phyloP scores from a whole-genome alignment of 768 basidiomycete species.

The Trametes villosa region DNA sequence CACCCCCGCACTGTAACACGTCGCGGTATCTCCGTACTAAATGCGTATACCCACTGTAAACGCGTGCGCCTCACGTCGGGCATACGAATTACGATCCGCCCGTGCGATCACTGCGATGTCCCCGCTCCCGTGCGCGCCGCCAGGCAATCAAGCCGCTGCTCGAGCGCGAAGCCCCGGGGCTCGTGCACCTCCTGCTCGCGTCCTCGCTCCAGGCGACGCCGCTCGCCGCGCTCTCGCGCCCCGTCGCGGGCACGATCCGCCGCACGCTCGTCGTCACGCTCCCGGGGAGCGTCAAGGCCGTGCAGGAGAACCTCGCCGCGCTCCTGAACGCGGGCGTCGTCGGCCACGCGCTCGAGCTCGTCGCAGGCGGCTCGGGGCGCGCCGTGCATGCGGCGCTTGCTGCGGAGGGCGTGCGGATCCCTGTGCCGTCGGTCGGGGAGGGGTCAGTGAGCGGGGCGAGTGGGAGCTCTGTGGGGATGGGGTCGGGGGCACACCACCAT shows the following conservation, averaged over 20 bases:
- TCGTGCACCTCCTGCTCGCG: constrained; percentile 74
- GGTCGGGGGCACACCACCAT: constrained; percentile 32
- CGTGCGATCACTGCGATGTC: neutral
- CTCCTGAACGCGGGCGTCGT: constrained; percentile 63
- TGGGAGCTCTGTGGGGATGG: constrained; percentile 3
- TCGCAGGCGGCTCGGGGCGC: constrained; percentile 68
- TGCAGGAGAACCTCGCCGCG: constrained; percentile 73
- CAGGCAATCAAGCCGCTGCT: constrained; percentile 69
- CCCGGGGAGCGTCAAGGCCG: constrained; percentile 86
- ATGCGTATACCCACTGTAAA: neutral
- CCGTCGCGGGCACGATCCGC: constrained; percentile 74
- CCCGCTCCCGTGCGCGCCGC: neutral
- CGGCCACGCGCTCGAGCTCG: constrained; percentile 73
- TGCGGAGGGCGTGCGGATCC: constrained; percentile 30
- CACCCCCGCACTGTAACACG: neutral
- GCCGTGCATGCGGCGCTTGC: constrained; percentile 58
- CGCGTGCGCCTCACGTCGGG: neutral
- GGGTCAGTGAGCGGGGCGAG: constrained; percentile 26
- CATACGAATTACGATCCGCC: neutral
- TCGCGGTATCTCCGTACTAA: neutral
- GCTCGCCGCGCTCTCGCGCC: constrained; percentile 81
- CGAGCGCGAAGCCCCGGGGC: constrained; percentile 67
- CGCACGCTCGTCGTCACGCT: constrained; percentile 77
- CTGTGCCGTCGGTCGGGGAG: too few species aligned
- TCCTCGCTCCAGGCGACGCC: constrained; percentile 75